Percentiles rank a stretch among this genome's conserved stretches.
phyloP scores from a whole-genome alignment of 345 rosid genomes.

The Nephelium lappaceum region DNA sequence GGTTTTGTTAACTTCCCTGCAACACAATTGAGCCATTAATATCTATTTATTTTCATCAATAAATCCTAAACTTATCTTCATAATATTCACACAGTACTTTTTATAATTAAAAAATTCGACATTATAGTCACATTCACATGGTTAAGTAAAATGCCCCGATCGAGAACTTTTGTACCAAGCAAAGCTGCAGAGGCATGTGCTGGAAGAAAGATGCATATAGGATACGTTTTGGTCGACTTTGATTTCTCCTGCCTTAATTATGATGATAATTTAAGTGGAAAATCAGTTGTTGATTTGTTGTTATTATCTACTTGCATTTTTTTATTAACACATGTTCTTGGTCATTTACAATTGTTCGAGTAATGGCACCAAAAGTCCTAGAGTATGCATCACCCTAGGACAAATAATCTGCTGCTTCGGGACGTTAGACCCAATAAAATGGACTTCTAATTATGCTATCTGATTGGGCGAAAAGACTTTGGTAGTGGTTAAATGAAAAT shows the following conservation, averaged over 20 bases:
- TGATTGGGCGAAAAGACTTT: too few species aligned
- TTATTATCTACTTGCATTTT: too few species aligned
- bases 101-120: too few species aligned
- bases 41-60: neutral
- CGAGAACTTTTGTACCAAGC: too few species aligned
- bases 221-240: too few species aligned
- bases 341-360: neutral
- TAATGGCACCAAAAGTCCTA: neutral
- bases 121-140: too few species aligned
- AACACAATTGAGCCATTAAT: conserved; percentile 1
- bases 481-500: too few species aligned
- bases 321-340: neutral
- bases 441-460: too few species aligned
- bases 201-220: too few species aligned
- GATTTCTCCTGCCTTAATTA: neutral
- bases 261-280: neutral
- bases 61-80: neutral
- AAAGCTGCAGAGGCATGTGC: too few species aligned
- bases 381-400: too few species aligned
- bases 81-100: neutral
- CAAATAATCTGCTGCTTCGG: neutral
- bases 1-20: conserved; percentile 54
- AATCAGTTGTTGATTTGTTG: neutral
- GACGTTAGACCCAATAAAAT: neutral
- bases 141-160: too few species aligned